Conservation (phyloP, 176 grass and related monocot species). For the Poa pratensis region DNA sequence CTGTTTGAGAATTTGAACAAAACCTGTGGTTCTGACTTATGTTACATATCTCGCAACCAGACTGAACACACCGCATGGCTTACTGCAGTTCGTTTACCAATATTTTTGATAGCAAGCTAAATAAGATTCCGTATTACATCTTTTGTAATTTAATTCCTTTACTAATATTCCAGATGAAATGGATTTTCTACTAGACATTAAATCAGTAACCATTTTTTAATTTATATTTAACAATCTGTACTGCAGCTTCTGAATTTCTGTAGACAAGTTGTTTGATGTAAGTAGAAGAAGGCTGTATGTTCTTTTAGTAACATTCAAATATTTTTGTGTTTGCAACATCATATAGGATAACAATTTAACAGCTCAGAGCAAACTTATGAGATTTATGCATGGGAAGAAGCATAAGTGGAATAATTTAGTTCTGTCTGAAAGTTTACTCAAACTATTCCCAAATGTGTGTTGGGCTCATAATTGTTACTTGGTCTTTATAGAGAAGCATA, state of each 20-base stretch:
- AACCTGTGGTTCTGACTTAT: too few species aligned
- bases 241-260: neutral
- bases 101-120: too few species aligned
- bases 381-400: neutral
- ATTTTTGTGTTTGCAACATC: neutral
- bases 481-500: conserved; percentile 75
- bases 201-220: too few species aligned
- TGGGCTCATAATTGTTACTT: conserved; percentile 55
- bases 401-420: neutral
- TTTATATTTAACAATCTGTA: neutral
- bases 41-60: too few species aligned
- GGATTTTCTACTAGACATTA: neutral
- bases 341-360: neutral
- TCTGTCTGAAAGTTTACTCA: neutral
- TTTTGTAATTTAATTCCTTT: neutral
- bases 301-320: neutral
- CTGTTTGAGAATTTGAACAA: too few species aligned
- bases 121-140: too few species aligned
- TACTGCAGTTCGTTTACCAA: too few species aligned
- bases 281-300: neutral
- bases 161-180: neutral
- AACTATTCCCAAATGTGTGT: neutral
- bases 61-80: too few species aligned
- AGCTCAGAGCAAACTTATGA: neutral
- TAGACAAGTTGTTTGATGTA: neutral